Percentiles rank a stretch among this genome's conserved stretches.
phyloP scores from a whole-genome alignment of 2,329 filamentous ascomycete species.

The Clathrospora elynae region DNA sequence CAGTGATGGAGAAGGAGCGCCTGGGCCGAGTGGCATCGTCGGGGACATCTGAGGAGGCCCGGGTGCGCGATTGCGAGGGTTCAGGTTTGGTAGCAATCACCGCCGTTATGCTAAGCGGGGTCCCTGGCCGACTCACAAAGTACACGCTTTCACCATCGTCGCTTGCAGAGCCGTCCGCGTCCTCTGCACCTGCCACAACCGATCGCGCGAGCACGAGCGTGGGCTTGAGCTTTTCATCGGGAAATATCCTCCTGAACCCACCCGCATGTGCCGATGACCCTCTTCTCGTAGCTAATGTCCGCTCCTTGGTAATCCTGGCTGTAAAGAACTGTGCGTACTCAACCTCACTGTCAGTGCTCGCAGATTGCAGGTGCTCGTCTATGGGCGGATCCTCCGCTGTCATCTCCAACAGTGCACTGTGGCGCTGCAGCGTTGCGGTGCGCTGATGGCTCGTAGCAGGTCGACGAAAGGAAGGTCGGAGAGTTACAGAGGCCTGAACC shows the following conservation, averaged over 20 bases:
- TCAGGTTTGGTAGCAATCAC: constrained; percentile 35
- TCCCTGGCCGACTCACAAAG: constrained; percentile 47
- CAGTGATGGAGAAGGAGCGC: constrained; percentile 58
- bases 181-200: constrained; percentile 40
- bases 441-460: constrained; percentile 81
- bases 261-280: constrained; percentile 47
- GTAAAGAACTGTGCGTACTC: constrained; percentile 48
- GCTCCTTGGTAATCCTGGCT: constrained; percentile 41
- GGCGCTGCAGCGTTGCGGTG: constrained; percentile 70
- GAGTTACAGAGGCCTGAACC: constrained; percentile 61
- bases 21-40: constrained; percentile 44
- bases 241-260: constrained; percentile 52
- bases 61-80: constrained; percentile 16
- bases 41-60: constrained; percentile 24
- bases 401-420: constrained; percentile 42
- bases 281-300: constrained; percentile 50
- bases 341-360: constrained; percentile 34
- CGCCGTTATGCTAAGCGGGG: constrained; percentile 43
- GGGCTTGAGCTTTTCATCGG: constrained; percentile 52
- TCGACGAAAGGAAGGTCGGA: constrained; percentile 69
- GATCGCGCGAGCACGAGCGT: constrained; percentile 56
- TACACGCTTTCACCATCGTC: constrained; percentile 49
- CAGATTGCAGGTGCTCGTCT: constrained; percentile 24
- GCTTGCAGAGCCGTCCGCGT: constrained; percentile 46
- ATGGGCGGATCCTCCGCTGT: constrained; percentile 30